Base-by-base conservation (phyloP, 441 rosid genomes). In the Erysimum cheiri region DNA sequence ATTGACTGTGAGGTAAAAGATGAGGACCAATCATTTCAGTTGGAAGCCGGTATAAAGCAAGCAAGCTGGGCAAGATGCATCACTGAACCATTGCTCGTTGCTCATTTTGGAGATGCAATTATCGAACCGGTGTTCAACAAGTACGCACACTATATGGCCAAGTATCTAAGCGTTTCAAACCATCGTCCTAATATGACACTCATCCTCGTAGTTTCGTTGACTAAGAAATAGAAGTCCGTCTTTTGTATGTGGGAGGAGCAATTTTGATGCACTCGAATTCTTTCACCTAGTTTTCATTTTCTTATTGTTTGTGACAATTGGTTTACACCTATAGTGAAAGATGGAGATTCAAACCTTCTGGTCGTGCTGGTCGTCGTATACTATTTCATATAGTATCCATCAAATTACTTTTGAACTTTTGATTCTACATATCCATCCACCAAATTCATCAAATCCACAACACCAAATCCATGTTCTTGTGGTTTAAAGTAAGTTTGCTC, bases 121-220 rank as follows among this genome's bases (percentile, higher is more conserved):
- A 8, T 56, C 5, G 64, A 55, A 17, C 55, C 10, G 5, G 26
- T 41, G 13, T 72, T 72, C 26, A 12, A 36, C 52, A 72, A 64
- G 50, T 72, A 72, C 10, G 65, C 65, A 64, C 44, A 37, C 8
- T 64, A 72, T 12, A 28, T 56, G 58, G 64, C 65, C 32, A 72
- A 64, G 19, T 72, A 64, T 56, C 14, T 72, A 4, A 36, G 58
- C 28, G 59, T 47, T 31, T 57, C 71, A 47, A 64, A 15, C 44
- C 65, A 64, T 72, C 71, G 65, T 2, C 71, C 71, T 4, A 72
- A 29, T 72, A 64, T 36, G 70, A 72, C 70, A 8, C 33, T 64
- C 32, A 48, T 26, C 28, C 12, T 72, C 14, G 43, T 36, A 1
- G 15, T 71, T 28, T 72, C 76, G 6, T 64, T 72, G 70, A 56